Percentiles rank a stretch among this genome's conserved stretches.
These are phyloP conservation scores for Russula griseocarnosa DNA, from an alignment of 768 basidiomycete genomes.

Conservation along the genomic window DNA sequence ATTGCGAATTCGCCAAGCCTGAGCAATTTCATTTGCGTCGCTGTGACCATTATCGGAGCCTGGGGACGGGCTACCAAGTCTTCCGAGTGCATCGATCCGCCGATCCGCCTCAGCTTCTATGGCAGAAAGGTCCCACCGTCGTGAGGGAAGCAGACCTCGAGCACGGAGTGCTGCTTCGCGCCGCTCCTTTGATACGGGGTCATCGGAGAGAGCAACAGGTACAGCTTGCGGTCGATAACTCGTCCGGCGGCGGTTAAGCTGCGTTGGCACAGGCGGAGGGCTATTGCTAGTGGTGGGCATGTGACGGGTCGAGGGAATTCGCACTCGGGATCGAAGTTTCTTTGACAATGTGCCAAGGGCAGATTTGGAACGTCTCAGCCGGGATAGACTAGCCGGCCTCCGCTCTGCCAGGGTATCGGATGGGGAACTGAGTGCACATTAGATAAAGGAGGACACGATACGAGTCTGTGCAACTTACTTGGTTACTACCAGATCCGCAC, in stretches of 20 bases:
- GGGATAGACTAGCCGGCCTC: neutral
- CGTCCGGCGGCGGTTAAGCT: neutral
- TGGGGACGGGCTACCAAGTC: neutral
- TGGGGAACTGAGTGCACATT: neutral
- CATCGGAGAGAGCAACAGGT: slow-evolving; percentile 14
- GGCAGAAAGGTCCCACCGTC: slow-evolving; percentile 13
- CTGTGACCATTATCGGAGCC: slow-evolving; percentile 1
- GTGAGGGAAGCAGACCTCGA: slow-evolving; percentile 23
- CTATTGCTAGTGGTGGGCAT: neutral
- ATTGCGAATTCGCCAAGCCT: slow-evolving; percentile 18
- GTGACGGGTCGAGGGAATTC: neutral
- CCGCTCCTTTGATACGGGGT: slow-evolving; percentile 17
- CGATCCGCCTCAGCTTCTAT: slow-evolving; percentile 25
- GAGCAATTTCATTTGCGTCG: slow-evolving; percentile 22
- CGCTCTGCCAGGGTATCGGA: neutral
- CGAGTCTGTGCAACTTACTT: slow-evolving; percentile 4
- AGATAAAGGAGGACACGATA: neutral
- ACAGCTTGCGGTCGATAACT: slow-evolving; percentile 6
- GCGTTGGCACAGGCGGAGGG: neutral
- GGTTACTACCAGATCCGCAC: neutral
- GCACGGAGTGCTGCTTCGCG: slow-evolving; percentile 26
- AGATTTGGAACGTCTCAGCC: slow-evolving; percentile 4
- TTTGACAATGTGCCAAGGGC: slow-evolving; percentile 12
- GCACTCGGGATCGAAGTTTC: slow-evolving; percentile 16
- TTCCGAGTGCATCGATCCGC: slow-evolving; percentile 9